A percentile compares a stretch with the other conserved stretches of the same genome.
Evolutionary conservation across 176 grass and related monocot species (phyloP).

Genomic region (Guadua angustifolia): DNA sequence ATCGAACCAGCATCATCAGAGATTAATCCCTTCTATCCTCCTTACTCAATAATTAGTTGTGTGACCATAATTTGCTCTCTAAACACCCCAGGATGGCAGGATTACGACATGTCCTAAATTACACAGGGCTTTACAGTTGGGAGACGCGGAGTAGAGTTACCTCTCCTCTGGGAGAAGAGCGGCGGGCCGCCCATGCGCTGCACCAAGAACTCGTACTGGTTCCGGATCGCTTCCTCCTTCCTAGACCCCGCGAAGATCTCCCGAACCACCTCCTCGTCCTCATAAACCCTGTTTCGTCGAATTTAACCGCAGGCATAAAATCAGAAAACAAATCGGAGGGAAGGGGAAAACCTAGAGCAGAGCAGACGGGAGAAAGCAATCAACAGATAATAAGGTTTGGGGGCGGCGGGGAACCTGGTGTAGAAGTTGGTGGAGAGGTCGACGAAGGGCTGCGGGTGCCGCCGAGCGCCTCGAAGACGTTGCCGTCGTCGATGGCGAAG

Average conservation of each 20-base stretch:
- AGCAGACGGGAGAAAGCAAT: background rate
- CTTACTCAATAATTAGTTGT: background rate
- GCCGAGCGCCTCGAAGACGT: constrained; percentile 83
- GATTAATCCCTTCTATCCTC: background rate
- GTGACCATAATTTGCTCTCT: background rate
- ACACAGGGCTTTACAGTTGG: background rate
- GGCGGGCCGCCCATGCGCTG: constrained; percentile 96
- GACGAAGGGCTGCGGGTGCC: constrained; percentile 83
- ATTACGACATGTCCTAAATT: background rate
- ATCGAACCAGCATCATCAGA: background rate
- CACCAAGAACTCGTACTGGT: constrained; percentile 96
- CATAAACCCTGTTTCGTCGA: constrained; percentile 59
- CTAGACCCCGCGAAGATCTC: constrained; percentile 79
- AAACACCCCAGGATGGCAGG: background rate
- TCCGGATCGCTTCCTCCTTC: constrained; percentile 94
- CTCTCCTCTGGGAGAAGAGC: constrained; percentile 87
- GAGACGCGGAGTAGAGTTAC: constrained; percentile 21
- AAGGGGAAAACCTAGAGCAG: background rate
- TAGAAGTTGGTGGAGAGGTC: constrained; percentile 98
- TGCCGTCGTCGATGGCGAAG: constrained; percentile 82
- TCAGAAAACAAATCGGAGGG: background rate
- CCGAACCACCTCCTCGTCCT: constrained; percentile 95
- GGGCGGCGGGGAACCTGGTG: constrained; percentile 51
- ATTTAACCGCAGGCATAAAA: background rate
- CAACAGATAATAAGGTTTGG: no score